A percentile compares a stretch with the other conserved stretches of the same genome.
These are phyloP conservation scores for Stachybotrys elegans DNA, from an alignment of 2,329 filamentous ascomycete genomes.

Conservation along the genomic window DNA sequence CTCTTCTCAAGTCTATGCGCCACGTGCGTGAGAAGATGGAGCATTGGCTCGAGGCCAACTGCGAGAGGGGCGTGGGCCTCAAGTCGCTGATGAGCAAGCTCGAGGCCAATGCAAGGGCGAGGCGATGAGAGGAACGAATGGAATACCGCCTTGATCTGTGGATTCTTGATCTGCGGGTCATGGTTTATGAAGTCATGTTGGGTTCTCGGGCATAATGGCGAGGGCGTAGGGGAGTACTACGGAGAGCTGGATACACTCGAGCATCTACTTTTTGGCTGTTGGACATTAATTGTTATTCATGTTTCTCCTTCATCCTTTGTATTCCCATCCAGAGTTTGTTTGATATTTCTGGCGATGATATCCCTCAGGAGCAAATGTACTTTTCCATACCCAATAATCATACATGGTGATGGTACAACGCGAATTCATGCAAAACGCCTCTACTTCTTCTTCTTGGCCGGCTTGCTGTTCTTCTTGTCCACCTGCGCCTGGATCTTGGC, in stretches of 20 bases:
- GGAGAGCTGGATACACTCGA: too few species aligned
- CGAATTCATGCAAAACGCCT: conserved; percentile 4
- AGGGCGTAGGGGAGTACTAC: too few species aligned
- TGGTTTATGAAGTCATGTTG: too few species aligned
- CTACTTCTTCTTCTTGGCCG: conserved; percentile 32
- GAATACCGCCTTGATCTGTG: too few species aligned
- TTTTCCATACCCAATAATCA: too few species aligned
- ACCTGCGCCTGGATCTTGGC: conserved; percentile 73
- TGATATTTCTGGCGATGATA: too few species aligned
- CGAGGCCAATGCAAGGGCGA: conserved; percentile 38
- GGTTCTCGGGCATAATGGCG: too few species aligned
- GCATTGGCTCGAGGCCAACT: conserved; percentile 71
- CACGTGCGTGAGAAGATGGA: conserved; percentile 75
- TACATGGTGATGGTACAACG: neutral
- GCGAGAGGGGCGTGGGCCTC: conserved; percentile 73
- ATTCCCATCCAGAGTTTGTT: too few species aligned
- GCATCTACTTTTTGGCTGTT: too few species aligned
- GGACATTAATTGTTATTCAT: neutral
- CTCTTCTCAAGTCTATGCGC: conserved; percentile 66
- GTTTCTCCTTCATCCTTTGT: conserved; percentile 21
- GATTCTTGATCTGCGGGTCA: too few species aligned
- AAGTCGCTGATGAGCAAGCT: conserved; percentile 64
- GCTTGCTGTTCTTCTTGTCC: conserved; percentile 65
- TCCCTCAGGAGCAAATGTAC: too few species aligned
- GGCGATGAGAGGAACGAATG: neutral